Percentiles rank a stretch among this genome's conserved stretches.
Evolutionary conservation across 139 green algal species (phyloP).

Genomic region (Astrephomene gubernaculifera): DNA sequence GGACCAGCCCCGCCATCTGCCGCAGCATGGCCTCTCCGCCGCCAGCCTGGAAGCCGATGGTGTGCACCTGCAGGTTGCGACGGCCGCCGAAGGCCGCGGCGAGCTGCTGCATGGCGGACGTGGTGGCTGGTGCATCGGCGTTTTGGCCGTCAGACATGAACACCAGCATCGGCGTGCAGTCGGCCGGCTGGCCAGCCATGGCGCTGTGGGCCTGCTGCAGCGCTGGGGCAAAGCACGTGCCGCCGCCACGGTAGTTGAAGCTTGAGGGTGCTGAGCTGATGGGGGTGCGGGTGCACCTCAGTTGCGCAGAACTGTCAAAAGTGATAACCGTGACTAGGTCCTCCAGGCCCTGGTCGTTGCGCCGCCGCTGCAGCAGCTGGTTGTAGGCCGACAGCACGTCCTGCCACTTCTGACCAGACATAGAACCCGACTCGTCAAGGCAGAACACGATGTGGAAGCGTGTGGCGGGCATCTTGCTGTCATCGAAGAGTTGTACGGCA

Average conservation of each 20-base stretch:
- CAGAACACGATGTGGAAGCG: constrained; percentile 64
- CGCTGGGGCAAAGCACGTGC: constrained; percentile 48
- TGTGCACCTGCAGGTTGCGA: constrained; percentile 58
- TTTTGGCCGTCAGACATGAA: constrained; percentile 61
- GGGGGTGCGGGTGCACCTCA: neutral
- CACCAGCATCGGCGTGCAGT: constrained; percentile 52
- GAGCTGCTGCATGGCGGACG: constrained; percentile 3
- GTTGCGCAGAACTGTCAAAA: constrained; percentile 8
- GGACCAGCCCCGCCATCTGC: constrained; percentile 37
- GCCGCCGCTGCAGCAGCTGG: constrained; percentile 41
- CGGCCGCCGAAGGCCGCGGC: neutral
- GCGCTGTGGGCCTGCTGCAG: neutral
- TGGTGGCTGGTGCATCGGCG: neutral
- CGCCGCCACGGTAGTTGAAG: neutral
- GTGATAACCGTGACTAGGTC: constrained; percentile 53
- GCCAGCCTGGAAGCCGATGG: constrained; percentile 55
- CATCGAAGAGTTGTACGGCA: constrained; percentile 41
- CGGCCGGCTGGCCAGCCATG: constrained; percentile 5
- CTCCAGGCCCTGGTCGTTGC: constrained; percentile 40
- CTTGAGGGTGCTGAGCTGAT: neutral
- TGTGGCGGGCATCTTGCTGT: constrained; percentile 41
- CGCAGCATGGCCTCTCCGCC: constrained; percentile 30
- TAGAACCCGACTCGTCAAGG: constrained; percentile 53
- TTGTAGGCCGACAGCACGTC: constrained; percentile 47
- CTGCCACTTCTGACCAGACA: constrained; percentile 46